These are phyloP conservation scores for Pythium sp. DNA, from an alignment of 352 stramenopile genomes.

Conservation along the genomic window DNA sequence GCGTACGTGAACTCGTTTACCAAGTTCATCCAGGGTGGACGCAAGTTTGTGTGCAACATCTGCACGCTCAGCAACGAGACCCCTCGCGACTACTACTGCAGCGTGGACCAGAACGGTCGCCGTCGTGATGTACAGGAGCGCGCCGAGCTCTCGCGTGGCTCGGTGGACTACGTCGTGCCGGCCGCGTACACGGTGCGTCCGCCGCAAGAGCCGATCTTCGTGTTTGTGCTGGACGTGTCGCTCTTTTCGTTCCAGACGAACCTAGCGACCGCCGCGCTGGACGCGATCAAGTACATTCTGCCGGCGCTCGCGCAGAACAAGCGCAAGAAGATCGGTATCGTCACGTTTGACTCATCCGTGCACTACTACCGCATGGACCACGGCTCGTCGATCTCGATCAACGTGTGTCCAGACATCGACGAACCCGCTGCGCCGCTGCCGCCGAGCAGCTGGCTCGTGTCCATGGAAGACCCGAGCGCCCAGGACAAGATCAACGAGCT, in stretches of 20 bases:
- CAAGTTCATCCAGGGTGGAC: slow-evolving; percentile 81
- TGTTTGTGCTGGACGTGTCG: slow-evolving; percentile 88
- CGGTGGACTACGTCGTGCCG: slow-evolving; percentile 85
- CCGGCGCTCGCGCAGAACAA: slow-evolving; percentile 74
- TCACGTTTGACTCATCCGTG: slow-evolving; percentile 81
- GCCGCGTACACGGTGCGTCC: slow-evolving; percentile 79
- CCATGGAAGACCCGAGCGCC: slow-evolving; percentile 74
- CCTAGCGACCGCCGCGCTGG: slow-evolving; percentile 53
- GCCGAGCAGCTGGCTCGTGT: slow-evolving; percentile 76
- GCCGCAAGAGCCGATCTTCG: slow-evolving; percentile 82
- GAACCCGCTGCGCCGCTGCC: slow-evolving; percentile 73
- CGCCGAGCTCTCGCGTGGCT: slow-evolving; percentile 75
- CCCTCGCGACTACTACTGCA: slow-evolving; percentile 85
- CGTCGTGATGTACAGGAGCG: slow-evolving; percentile 80
- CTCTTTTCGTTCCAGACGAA: slow-evolving; percentile 80
- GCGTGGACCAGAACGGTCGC: slow-evolving; percentile 80
- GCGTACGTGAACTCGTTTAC: slow-evolving; percentile 89
- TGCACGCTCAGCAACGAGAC: slow-evolving; percentile 84
- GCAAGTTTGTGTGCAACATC: slow-evolving; percentile 90
- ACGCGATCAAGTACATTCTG: slow-evolving; percentile 79
- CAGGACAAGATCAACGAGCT: slow-evolving; percentile 69
- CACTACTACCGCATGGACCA: slow-evolving; percentile 88
- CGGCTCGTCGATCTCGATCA: slow-evolving; percentile 64
- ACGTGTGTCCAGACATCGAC: slow-evolving; percentile 75
- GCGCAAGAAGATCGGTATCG: slow-evolving; percentile 86